A percentile compares a stretch with the other conserved stretches of the same genome.
These are phyloP conservation scores for Leptographium wingfieldii DNA, from an alignment of 2,329 filamentous ascomycete genomes.

Conservation along the genomic window DNA sequence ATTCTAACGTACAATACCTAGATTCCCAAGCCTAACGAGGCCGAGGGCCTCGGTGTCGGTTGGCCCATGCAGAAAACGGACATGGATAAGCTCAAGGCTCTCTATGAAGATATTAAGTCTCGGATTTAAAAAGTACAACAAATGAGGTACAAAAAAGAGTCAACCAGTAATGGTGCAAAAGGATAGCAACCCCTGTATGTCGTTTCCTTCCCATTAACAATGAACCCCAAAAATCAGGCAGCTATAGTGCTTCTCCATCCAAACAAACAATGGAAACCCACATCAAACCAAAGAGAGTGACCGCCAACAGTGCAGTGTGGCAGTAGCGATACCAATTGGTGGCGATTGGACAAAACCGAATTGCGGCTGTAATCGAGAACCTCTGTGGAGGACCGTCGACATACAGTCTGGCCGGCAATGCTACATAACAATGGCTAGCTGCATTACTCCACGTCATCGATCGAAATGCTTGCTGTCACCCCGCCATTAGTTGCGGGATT, in stretches of 20 bases:
- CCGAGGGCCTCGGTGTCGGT: constrained; percentile 56
- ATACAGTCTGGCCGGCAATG: not conserved
- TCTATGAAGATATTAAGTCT: constrained; percentile 73
- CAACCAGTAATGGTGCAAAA: not conserved
- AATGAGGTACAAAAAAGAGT: not conserved
- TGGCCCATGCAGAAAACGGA: constrained; percentile 70
- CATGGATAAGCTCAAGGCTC: constrained; percentile 70
- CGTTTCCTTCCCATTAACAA: not conserved
- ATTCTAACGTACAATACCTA: constrained; percentile 19
- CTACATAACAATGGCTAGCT: not conserved
- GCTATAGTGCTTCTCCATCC: not conserved
- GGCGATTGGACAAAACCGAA: not conserved
- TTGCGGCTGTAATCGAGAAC: not conserved
- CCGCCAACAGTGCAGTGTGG: not conserved
- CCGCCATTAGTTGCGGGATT: constrained; percentile 9
- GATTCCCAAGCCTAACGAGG: constrained; percentile 87
- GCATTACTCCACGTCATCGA: constrained; percentile 31
- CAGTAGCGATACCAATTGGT: not conserved
- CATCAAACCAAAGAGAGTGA: not conserved
- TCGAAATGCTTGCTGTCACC: constrained; percentile 22
- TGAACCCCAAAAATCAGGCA: not conserved
- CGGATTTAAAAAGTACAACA: constrained; percentile 51
- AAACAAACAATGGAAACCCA: not conserved
- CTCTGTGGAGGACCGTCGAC: not conserved
- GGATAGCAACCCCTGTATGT: not conserved